These are phyloP conservation scores for Lichtheimia ramosa DNA, from an alignment of 371 early-diverging fungal species.

Conservation along the genomic window DNA sequence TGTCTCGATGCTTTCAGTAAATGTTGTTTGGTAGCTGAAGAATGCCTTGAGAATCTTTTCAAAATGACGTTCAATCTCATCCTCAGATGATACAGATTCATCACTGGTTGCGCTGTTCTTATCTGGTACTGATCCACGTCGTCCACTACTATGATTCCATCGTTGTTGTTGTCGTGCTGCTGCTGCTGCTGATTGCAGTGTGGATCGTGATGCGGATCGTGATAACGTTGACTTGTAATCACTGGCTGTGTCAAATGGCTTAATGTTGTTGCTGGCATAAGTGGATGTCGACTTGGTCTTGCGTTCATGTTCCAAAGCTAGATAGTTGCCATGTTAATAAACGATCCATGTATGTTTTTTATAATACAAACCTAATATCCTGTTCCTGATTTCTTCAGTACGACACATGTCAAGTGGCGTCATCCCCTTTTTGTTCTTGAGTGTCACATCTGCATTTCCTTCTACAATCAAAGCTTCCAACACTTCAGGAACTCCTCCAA, in stretches of 20 bases:
- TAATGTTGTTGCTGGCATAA: slow-evolving; percentile 27
- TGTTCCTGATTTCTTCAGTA: slow-evolving; percentile 28
- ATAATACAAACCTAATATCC: slow-evolving; percentile 16
- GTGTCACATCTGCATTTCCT: slow-evolving; percentile 45
- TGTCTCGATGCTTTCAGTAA: slow-evolving; percentile 52
- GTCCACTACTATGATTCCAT: neutral
- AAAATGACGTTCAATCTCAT: slow-evolving; percentile 48
- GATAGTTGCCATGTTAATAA: neutral
- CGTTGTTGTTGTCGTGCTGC: slow-evolving; percentile 1
- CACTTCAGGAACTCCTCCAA: slow-evolving; percentile 57
- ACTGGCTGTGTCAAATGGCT: slow-evolving; percentile 44
- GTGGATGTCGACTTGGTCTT: slow-evolving; percentile 29
- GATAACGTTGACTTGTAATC: slow-evolving; percentile 20
- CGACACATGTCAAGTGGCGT: slow-evolving; percentile 56
- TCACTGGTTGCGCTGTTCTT: slow-evolving; percentile 7
- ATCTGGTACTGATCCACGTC: neutral
- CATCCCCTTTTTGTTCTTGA: slow-evolving; percentile 52
- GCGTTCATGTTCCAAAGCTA: slow-evolving; percentile 32
- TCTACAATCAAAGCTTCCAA: slow-evolving; percentile 50
- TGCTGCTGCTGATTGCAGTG: slow-evolving; percentile 14
- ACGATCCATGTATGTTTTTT: neutral
- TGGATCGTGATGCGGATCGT: slow-evolving; percentile 23
- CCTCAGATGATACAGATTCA: neutral
- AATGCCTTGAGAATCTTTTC: slow-evolving; percentile 55
- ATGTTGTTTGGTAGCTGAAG: slow-evolving; percentile 56